phyloP scores from a whole-genome alignment of 441 rosid genomes.

The Melastoma candidum region DNA sequence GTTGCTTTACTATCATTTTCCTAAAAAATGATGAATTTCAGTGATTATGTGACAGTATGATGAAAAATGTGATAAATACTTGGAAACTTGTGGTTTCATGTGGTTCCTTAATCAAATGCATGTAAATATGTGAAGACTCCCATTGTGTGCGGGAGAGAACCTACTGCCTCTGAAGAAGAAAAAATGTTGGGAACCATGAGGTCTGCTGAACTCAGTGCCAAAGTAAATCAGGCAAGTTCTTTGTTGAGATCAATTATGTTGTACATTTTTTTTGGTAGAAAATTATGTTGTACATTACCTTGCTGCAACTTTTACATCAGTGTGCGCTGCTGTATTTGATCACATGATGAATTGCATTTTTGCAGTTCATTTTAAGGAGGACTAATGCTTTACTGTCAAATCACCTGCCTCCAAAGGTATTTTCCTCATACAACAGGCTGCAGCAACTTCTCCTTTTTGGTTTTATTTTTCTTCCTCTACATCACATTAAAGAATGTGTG shows the following conservation, averaged over 20 bases:
- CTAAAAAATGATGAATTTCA: too few relatives aligned
- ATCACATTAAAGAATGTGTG: background rate
- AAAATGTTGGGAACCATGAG: conserved; percentile 73
- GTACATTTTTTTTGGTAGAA: too few relatives aligned
- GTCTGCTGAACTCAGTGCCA: conserved; percentile 81
- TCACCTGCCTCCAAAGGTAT: conserved; percentile 98
- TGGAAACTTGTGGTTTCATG: conserved; percentile 9
- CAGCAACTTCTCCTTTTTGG: background rate
- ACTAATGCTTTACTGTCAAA: conserved; percentile 89
- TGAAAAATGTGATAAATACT: background rate
- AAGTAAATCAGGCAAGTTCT: conserved; percentile 80
- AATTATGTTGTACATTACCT: too few relatives aligned
- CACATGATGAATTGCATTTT: conserved; percentile 7
- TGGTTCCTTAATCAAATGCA: conserved; percentile 1
- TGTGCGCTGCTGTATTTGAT: too few relatives aligned
- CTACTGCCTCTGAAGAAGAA: conserved; percentile 79
- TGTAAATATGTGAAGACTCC: conserved; percentile 42
- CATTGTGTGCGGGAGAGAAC: conserved; percentile 95
- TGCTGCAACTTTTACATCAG: too few relatives aligned
- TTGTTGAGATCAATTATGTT: background rate
- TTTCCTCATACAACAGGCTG: background rate
- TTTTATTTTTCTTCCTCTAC: background rate
- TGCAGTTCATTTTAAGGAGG: conserved; percentile 97
- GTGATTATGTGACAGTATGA: too few relatives aligned
- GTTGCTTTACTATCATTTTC: too few relatives aligned